Evolutionary conservation across 2,329 filamentous ascomycete genomes (phyloP), one percentile per base, ranked within the genome.

Genomic region (Bipolaris gigantea): DNA sequence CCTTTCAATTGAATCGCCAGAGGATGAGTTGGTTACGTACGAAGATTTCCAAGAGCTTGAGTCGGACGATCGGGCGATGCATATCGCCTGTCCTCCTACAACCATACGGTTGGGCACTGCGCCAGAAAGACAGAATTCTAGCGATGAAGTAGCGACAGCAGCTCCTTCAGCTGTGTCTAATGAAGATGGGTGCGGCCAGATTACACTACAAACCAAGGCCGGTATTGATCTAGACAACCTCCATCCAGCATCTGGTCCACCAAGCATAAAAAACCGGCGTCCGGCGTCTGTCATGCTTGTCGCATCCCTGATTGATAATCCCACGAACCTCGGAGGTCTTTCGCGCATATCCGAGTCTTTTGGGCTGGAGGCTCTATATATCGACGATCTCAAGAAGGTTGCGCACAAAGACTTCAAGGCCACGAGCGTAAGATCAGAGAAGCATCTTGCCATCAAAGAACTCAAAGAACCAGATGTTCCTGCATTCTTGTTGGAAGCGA

Each of bases 151-250:
- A 27, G 21, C 47, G 15, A n/a, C 40, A 3, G 16, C 42, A 19
- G 38, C 56, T 11, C 3, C 5, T 16, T 27, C n/a, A 6, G 18
- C n/a, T 8, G 4, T 27, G 3, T 18, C 39, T 18, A 18, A n/a
- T 18, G 9, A 35, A 16, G 48, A 52, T 1, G 33, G n/a, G 4
- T 18, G 45, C 9, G 50, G 54, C 11, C 51, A 65, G 16, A 55
- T 62, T 0, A 74, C 78, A n/a, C 74, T 81, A 30, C 81, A 82
- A 67, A 83, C 80, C 5, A 83, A 83, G 70, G 75, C 74, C n/a
- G 78, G 77, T 64, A 77, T 79, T 62, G 71, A 67, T 55, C 63
- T 63, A 47, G 70, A 55, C 52, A 73, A 59, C 19, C 67, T 69
- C 23, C 58, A 69, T 41, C 62, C 63, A 5, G 15, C 54, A 16